Conservation (phyloP, 2,329 filamentous ascomycete genomes). For the Trichophyton schoenleinii region DNA sequence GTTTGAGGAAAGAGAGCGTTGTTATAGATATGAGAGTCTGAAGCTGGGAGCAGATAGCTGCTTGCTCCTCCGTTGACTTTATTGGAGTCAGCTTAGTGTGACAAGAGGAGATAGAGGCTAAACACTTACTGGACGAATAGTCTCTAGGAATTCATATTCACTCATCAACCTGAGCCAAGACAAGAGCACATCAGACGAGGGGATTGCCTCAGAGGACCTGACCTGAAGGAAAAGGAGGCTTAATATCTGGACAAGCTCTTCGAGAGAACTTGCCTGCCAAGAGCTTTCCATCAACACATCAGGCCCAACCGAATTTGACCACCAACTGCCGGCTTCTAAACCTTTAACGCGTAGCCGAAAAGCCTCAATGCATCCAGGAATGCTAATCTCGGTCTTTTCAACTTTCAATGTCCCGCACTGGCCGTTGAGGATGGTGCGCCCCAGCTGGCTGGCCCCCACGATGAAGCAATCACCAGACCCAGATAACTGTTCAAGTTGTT, state of each 20-base stretch:
- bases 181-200: slow-evolving; percentile 46
- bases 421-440: slow-evolving; percentile 3
- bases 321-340: slow-evolving; percentile 29
- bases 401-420: not conserved
- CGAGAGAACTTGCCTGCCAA: slow-evolving; percentile 52
- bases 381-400: slow-evolving; percentile 13
- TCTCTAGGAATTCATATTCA: slow-evolving; percentile 56
- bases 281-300: slow-evolving; percentile 44
- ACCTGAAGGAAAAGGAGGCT: slow-evolving; percentile 61
- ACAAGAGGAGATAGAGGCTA: not conserved
- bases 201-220: slow-evolving; percentile 46
- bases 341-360: slow-evolving; percentile 23
- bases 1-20: slow-evolving; percentile 59
- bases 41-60: slow-evolving; percentile 40
- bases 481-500: too few relatives aligned
- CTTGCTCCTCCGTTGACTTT: slow-evolving; percentile 30
- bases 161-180: slow-evolving; percentile 67
- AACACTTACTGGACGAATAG: slow-evolving; percentile 43
- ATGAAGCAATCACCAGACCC: not conserved
- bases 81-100: slow-evolving; percentile 12
- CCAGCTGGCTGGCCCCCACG: slow-evolving; percentile 3
- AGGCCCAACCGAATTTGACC: slow-evolving; percentile 37
- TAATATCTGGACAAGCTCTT: slow-evolving; percentile 61
- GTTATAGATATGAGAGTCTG: slow-evolving; percentile 58
- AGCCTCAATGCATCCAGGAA: slow-evolving; percentile 25